These are phyloP conservation scores for Xylaria nigripes DNA, from an alignment of 495 filamentous ascomycete genomes.

Conservation along the genomic window DNA sequence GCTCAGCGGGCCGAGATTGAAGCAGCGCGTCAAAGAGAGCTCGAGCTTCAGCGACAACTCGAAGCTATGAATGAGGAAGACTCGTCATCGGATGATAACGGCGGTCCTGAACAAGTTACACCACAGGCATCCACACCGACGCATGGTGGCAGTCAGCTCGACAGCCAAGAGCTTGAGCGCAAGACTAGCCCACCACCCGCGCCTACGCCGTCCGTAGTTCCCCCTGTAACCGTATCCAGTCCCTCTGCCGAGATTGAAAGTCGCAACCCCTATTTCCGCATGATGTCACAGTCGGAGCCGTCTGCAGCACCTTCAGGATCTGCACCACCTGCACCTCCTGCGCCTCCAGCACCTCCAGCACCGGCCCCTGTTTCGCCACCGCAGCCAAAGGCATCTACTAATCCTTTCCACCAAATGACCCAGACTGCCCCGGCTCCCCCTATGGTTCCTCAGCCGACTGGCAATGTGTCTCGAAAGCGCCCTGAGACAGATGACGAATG, in stretches of 20 bases:
- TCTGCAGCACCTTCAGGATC: conserved; percentile 37
- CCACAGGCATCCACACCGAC: conserved; percentile 79
- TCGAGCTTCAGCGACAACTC: conserved; percentile 78
- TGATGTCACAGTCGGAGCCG: conserved; percentile 43
- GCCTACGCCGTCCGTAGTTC: conserved; percentile 35
- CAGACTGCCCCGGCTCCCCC: conserved; percentile 35
- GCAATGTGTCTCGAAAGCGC: conserved; percentile 30
- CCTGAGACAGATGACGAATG: conserved; percentile 66
- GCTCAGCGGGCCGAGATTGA: conserved; percentile 89
- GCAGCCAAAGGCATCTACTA: conserved; percentile 58
- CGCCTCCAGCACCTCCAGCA: too few species aligned
- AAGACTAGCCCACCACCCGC: conserved; percentile 40
- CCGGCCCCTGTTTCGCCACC: conserved; percentile 26
- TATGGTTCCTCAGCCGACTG: conserved; percentile 21
- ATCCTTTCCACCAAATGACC: conserved; percentile 90
- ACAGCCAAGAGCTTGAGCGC: conserved; percentile 46
- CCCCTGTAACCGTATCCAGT: conserved; percentile 34
- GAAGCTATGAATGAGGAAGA: conserved; percentile 68
- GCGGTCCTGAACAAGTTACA: conserved; percentile 71
- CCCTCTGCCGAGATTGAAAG: conserved; percentile 42
- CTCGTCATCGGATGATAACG: conserved; percentile 80
- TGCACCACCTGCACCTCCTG: too few species aligned
- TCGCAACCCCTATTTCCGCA: conserved; percentile 44
- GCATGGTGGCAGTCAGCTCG: conserved; percentile 41
- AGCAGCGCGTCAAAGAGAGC: conserved; percentile 76